Base-by-base conservation (phyloP, 139 green algal genomes). In the Desmodesmus armatus region DNA sequence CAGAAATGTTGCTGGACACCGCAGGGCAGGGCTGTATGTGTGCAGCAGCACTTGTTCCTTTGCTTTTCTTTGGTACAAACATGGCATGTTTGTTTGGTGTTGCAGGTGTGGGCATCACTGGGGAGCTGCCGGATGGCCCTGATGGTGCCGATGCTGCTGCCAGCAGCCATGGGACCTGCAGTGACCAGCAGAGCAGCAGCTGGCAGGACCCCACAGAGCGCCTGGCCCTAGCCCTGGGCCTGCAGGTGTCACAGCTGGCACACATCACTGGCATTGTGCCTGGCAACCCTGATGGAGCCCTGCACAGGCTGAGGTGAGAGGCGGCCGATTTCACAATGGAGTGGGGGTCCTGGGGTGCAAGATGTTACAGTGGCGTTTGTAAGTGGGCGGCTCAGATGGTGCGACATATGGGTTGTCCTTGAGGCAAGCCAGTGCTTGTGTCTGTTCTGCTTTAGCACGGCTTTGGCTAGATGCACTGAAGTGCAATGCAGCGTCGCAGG, bases 61-160 rank as follows among this genome's bases (percentile, higher is more conserved):
- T 65, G 55, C 55, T 65, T 33, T 4, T n/a, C n/a, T n/a, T n/a
- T n/a, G 1, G 15, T 23, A 72, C 62, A 72, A 41, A 35, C 63
- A 44, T 21, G 63, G 4, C 5, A 44, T 13, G 40, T 5, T 43
- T 44, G 31, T 1, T 72, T n/a, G n/a, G n/a, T 72, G 29, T 51
- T 76, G 60, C 78, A 85, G 79, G 63, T 43, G 80, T 85, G 39
- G 80, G 80, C 49, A 85, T 85, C 47, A 79, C 66, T 29, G 80
- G 49, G 0, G 29, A 79, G 31, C 31, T 85, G 39, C 79, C 66
- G 17, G 44, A 44, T 41, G 71, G 43, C 27, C 23, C 62, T 40
- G 80, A 70, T 27, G 80, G 53, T 6, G 80, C 15, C 3, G 27
- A 35, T 25, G 66, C 35, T 41, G 66, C 33, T 21, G 44, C 35